A percentile compares a stretch with the other conserved stretches of the same genome.
phyloP scores from a whole-genome alignment of 352 stramenopile genomes.

The Phytophthora citrophthora region DNA sequence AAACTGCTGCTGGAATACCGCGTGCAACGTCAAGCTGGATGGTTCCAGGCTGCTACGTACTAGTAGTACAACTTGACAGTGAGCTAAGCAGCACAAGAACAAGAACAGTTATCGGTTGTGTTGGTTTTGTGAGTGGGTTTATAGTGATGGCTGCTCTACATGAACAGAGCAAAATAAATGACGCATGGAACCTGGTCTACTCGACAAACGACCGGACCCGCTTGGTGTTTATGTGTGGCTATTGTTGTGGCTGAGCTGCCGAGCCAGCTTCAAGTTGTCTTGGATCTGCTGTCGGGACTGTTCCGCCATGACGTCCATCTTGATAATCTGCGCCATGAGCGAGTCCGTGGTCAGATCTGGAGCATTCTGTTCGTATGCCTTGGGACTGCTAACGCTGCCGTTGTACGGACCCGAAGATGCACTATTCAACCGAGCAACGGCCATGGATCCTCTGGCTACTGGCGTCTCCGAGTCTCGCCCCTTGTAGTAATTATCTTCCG shows the following conservation, averaged over 20 bases:
- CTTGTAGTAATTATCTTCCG: too few species aligned
- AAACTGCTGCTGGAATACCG: too few species aligned
- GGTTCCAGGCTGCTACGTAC: constrained; percentile 40
- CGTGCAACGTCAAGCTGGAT: too few species aligned
- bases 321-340: constrained; percentile 75
- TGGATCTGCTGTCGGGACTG: constrained; percentile 66
- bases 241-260: constrained; percentile 42
- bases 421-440: constrained; percentile 13
- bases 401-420: constrained; percentile 10
- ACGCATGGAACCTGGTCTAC: too few species aligned
- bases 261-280: constrained; percentile 63
- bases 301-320: constrained; percentile 81
- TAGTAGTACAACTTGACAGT: too few species aligned
- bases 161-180: too few species aligned
- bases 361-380: constrained; percentile 11
- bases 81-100: too few species aligned
- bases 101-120: too few species aligned
- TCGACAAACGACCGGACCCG: too few species aligned
- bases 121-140: too few species aligned
- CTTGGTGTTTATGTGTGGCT: too few species aligned
- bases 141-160: too few species aligned
- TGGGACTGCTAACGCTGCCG: constrained; percentile 21
- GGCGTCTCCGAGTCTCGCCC: constrained; percentile 38
- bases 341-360: constrained; percentile 44
- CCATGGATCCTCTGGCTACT: constrained; percentile 19